phyloP scores from a whole-genome alignment of 2,329 filamentous ascomycete genomes.

The Colletotrichum sp. region DNA sequence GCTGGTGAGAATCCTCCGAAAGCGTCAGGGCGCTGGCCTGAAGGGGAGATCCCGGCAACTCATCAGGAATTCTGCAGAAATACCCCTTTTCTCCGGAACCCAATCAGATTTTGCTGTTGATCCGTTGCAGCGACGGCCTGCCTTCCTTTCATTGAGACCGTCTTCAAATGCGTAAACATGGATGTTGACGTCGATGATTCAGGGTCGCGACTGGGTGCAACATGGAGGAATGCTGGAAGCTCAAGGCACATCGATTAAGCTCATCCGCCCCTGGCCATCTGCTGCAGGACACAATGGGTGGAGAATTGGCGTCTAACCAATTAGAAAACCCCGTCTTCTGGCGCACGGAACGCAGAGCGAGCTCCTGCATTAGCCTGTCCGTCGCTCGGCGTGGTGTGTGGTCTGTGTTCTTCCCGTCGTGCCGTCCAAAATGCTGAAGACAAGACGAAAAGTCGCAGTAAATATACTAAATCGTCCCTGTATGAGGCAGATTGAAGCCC shows the following conservation, averaged over 20 bases:
- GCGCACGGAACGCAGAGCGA: neutral
- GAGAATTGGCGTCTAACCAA: neutral
- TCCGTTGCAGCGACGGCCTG: neutral
- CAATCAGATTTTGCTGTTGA: neutral
- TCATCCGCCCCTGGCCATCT: slow-evolving; percentile 5
- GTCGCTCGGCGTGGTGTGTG: neutral
- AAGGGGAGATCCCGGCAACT: neutral
- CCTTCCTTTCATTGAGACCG: neutral
- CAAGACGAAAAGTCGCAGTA: neutral
- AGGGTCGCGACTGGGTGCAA: neutral
- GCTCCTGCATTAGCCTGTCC: slow-evolving; percentile 15
- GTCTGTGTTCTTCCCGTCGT: neutral
- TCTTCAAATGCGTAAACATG: neutral
- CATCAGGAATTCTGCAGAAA: neutral
- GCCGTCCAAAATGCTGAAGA: neutral
- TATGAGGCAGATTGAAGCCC: neutral
- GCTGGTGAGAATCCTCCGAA: slow-evolving; percentile 1
- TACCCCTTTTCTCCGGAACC: neutral
- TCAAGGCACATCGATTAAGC: slow-evolving; percentile 7
- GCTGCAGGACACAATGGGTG: neutral
- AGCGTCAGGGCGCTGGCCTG: neutral
- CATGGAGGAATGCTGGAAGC: neutral
- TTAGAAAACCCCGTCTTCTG: neutral
- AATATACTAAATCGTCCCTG: neutral
- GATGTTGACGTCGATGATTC: neutral